These are phyloP conservation scores for Mimosa pudica DNA, from an alignment of 306 rosid genomes.

Conservation along the genomic window DNA sequence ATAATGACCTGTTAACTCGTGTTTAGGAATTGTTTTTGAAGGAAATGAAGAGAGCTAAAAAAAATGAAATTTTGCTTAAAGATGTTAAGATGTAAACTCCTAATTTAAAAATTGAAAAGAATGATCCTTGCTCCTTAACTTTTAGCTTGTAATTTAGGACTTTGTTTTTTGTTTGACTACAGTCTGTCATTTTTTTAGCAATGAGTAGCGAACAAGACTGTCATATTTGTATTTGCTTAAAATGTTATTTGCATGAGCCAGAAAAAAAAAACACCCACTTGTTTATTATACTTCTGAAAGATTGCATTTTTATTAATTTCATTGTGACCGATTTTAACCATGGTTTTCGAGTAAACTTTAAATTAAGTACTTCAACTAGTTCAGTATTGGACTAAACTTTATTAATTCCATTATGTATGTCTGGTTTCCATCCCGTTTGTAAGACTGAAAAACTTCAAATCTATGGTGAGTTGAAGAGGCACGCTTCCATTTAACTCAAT, in stretches of 20 bases:
- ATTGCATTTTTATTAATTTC: not conserved
- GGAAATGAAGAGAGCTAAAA: slow-evolving; percentile 25
- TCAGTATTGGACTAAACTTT: too few relatives aligned
- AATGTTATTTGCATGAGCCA: not conserved
- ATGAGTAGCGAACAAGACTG: not conserved
- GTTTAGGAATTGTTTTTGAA: slow-evolving; percentile 24
- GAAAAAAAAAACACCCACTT: not conserved
- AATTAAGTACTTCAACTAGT: not conserved
- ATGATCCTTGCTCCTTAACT: not conserved
- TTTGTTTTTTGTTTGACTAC: slow-evolving; percentile 9
- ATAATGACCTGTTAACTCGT: not conserved
- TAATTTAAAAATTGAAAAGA: slow-evolving; percentile 8
- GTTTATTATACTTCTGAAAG: not conserved
- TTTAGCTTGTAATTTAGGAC: not conserved
- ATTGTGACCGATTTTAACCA: not conserved
- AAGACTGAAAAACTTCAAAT: not conserved
- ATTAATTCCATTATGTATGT: too few relatives aligned
- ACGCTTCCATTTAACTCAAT: slow-evolving; percentile 12
- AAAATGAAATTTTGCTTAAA: slow-evolving; percentile 4
- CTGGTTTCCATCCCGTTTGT: too few relatives aligned
- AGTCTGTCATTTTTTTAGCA: slow-evolving; percentile 21
- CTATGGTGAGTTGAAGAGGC: not conserved
- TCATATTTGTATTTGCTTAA: not conserved
- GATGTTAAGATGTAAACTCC: slow-evolving; percentile 21
- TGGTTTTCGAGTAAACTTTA: not conserved